Base-by-base conservation (phyloP, 129 eudicot species). In the Deinandra increscens region DNA sequence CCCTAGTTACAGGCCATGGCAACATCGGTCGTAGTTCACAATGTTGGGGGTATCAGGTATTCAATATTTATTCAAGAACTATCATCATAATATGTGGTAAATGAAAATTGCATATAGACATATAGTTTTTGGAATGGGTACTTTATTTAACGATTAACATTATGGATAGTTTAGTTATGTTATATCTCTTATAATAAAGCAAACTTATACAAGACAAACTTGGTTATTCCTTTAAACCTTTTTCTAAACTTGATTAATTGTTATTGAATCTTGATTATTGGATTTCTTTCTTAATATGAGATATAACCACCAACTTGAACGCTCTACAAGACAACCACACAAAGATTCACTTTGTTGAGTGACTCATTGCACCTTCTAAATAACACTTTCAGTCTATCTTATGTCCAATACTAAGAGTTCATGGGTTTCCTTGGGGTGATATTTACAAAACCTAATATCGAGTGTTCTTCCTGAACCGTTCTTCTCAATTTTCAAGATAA, bases 131-230 rank as follows among this genome's bases (percentile, higher is more conserved):
- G n/a, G 29, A 9, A 22, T 4, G 11, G 43, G 20, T 65, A 44
- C 2, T 23, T 66, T 26, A 66, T 26, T 26, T 38, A 1, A 66
- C 46, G n/a, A 29, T n/a, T 46, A 42, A n/a, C 20, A 23, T 65
- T 12, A 42, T 42, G 54, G 38, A 65, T 43, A 13, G 70, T 65
- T 43, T 44, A 42, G 3, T 43, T 65, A 7, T 15, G 12, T 65
- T 14, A 42, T 41, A 29, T 63, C 13, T 38, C 68, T 63, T 38
- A 63, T 36, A 63, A 63, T 39, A 23, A 7, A 7, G 12, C 13
- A 64, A 64, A 53, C 53, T 65, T 42, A 66, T 13, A 46, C 33
- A 43, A 13, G 14, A 44, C 9, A 46, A 63, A 18, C 68, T 64
- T 19, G 11, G 36, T 64, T 64, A 15, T 10, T 39, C 53, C 53